phyloP scores from a whole-genome alignment of 1,284 basidiomycete genomes.

The Nidula niveotomentosa region DNA sequence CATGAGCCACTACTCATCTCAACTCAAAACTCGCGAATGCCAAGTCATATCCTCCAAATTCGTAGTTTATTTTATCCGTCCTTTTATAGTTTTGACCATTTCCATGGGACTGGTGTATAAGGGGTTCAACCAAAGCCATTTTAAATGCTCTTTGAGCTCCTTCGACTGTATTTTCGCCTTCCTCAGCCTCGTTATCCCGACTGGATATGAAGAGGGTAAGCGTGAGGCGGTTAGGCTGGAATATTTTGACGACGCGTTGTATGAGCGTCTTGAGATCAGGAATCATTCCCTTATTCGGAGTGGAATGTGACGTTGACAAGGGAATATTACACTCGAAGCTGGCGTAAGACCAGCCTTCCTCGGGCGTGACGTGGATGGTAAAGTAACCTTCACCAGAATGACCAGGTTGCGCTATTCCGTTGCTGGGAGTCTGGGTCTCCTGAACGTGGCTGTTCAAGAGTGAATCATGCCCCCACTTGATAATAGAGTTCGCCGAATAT shows the following conservation, averaged over 20 bases:
- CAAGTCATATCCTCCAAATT: slow-evolving; percentile 94
- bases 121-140: slow-evolving; percentile 44
- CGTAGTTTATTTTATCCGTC: slow-evolving; percentile 98
- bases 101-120: background rate
- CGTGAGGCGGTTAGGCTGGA: slow-evolving; percentile 86
- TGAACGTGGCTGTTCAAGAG: slow-evolving; percentile 7
- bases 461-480: slow-evolving; percentile 59
- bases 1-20: slow-evolving; percentile 10
- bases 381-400: slow-evolving; percentile 83
- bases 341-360: slow-evolving; percentile 96
- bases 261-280: slow-evolving; percentile 83
- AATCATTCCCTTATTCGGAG: slow-evolving; percentile 35
- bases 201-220: slow-evolving; percentile 93
- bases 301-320: slow-evolving; percentile 43
- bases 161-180: slow-evolving; percentile 57
- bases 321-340: slow-evolving; percentile 99
- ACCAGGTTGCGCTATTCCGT: slow-evolving; percentile 3
- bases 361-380: slow-evolving; percentile 98
- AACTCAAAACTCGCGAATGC: slow-evolving; percentile 89
- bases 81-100: slow-evolving; percentile 37
- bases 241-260: slow-evolving; percentile 88
- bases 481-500: slow-evolving; percentile 93
- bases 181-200: slow-evolving; percentile 47
- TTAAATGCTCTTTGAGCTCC: slow-evolving; percentile 71
- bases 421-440: no score